Percentiles rank a stretch among this genome's conserved stretches.
These are phyloP conservation scores for Andrographis paniculata DNA, from an alignment of 305 asterid species.

Conservation along the genomic window DNA sequence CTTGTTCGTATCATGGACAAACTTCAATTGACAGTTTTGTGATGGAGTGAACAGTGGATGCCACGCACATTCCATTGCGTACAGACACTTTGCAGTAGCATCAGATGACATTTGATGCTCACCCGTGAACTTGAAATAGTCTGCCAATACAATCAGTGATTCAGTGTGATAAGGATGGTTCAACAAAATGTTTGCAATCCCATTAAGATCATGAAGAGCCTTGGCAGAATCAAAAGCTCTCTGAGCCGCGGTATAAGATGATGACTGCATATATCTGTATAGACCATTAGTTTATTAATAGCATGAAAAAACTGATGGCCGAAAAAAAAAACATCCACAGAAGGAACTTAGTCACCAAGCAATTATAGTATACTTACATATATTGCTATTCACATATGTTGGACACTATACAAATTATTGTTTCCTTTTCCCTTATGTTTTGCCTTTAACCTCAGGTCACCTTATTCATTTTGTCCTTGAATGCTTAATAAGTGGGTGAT, in stretches of 20 bases:
- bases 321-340: too few relatives aligned
- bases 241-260: conserved; percentile 81
- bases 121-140: conserved; percentile 83
- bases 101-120: conserved; percentile 92
- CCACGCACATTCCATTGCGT: conserved; percentile 94
- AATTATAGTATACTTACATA: too few relatives aligned
- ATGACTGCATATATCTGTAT: conserved; percentile 67
- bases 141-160: conserved; percentile 74
- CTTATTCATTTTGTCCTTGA: too few relatives aligned
- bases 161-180: conserved; percentile 87
- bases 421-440: too few relatives aligned
- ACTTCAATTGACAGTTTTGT: conserved; percentile 60
- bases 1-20: conserved; percentile 64
- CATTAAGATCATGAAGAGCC: conserved; percentile 80
- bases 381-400: too few relatives aligned
- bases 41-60: conserved; percentile 76
- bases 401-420: too few relatives aligned
- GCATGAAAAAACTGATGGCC: conserved; percentile 16
- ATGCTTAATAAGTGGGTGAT: too few relatives aligned
- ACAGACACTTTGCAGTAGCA: conserved; percentile 71
- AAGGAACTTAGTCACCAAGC: too few relatives aligned
- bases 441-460: too few relatives aligned
- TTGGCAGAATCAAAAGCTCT: conserved; percentile 85
- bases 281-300: too few relatives aligned
- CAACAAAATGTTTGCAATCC: conserved; percentile 64